phyloP scores from a whole-genome alignment of 257 asterid species.

The Solanum bukasovii region DNA sequence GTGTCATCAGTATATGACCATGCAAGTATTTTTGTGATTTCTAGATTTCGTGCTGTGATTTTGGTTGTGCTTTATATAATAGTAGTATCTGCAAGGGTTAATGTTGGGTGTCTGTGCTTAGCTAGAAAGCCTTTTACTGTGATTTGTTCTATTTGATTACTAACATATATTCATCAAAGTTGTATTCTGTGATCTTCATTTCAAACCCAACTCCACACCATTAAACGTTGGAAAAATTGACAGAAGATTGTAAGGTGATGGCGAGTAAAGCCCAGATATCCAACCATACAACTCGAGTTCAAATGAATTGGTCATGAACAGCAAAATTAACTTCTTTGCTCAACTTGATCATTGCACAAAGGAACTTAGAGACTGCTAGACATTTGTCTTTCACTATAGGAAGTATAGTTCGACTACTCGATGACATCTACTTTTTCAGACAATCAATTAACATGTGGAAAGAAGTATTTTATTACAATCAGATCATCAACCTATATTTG shows the following conservation, averaged over 20 bases:
- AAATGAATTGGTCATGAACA: neutral
- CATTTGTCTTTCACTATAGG: neutral
- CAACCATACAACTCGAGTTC: neutral
- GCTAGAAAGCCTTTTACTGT: neutral
- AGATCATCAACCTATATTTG: neutral
- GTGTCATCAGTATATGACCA: neutral
- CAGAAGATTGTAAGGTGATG: neutral
- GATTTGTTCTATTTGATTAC: neutral
- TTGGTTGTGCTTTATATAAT: neutral
- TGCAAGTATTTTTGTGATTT: neutral
- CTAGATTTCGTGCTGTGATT: no score
- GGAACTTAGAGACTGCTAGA: neutral
- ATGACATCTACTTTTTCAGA: neutral
- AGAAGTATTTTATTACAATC: neutral
- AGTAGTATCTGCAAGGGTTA: neutral
- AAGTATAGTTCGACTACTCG: neutral
- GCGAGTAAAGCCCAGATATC: neutral
- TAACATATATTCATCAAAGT: neutral
- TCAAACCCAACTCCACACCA: neutral
- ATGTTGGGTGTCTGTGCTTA: neutral
- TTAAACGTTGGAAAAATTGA: neutral
- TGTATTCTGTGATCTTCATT: neutral
- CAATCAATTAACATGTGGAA: neutral
- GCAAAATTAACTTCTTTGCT: neutral
- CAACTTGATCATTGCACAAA: neutral